Evolutionary conservation across 768 basidiomycete species (phyloP), one percentile per base, ranked within the genome.

Genomic region (Neoboletus brunneissimus): DNA sequence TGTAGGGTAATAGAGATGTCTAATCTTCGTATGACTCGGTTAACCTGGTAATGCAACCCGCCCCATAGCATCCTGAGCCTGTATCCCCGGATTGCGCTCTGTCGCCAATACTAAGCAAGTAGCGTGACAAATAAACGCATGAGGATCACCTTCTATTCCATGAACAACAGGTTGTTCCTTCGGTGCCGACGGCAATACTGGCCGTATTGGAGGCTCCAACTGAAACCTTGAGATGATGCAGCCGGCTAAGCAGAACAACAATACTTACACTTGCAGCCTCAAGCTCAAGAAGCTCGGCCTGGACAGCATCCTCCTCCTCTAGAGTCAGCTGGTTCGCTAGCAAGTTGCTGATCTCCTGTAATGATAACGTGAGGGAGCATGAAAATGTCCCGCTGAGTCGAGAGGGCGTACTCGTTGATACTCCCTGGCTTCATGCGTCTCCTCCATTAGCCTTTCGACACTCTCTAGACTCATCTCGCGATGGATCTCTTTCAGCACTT

Each of bases 231-330:
- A 56, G 55, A 44, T 31, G 27, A 31, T 20, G 49, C 35, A 31
- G 7, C n/a, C 29, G 13, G 18, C 31, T 4, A 32, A 32, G 11
- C 15, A 52, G 23, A 34, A 49, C 35, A 13, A 46, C 31, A 42
- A 48, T 51, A 74, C 85, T 56, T 48, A 90, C 87, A 54, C 80
- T 72, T 62, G 85, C 83, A 16, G 71, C 75, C 69, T 95, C 84
- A 13, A 99, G 73, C 49, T 79, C 77, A 27, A 73, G 75, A 27
- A 99, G 76, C 68, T 99, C 97, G 6, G 77, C 78, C 67, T 95
- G 91, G 0, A 99, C 96, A 16, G 86, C 88, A 41, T 97, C 95
- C 68, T 99, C 97, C 45, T 99, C 97, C 44, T 96, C 94, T 13
- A 86, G 69, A 1, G 88, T 87, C 58, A 99, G 79, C 41, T 79